A percentile compares a stretch with the other conserved stretches of the same genome.
phyloP scores from a whole-genome alignment of 106 monocot species.

The Dendrobium catenatum region DNA sequence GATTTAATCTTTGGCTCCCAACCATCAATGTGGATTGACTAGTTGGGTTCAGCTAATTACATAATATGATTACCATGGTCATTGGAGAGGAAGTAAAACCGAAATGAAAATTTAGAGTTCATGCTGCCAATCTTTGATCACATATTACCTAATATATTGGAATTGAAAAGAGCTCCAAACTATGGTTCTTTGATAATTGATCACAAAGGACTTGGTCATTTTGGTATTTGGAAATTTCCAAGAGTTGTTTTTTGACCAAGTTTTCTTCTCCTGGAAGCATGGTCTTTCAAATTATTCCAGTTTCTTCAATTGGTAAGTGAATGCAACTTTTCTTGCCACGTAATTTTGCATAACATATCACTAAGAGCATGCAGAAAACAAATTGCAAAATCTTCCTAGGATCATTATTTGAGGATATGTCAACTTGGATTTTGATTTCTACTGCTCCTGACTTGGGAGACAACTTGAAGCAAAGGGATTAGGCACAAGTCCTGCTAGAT shows the following conservation, averaged over 20 bases:
- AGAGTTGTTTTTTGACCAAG: conserved; percentile 29
- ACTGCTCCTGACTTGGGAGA: conserved; percentile 22
- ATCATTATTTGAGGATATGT: conserved; percentile 23
- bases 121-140: too few relatives aligned
- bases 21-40: too few relatives aligned
- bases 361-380: conserved; percentile 7
- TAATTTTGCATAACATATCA: conserved; percentile 2
- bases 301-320: conserved; percentile 31
- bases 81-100: too few relatives aligned
- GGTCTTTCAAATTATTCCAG: conserved; percentile 53
- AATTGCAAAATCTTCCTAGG: conserved; percentile 3
- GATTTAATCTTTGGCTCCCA: too few relatives aligned
- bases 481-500: conserved; percentile 13
- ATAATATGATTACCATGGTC: too few relatives aligned
- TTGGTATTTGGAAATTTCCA: conserved; percentile 37
- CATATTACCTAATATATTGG: too few relatives aligned
- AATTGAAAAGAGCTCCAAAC: too few relatives aligned
- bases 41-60: too few relatives aligned
- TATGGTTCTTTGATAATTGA: too few relatives aligned
- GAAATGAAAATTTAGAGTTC: too few relatives aligned
- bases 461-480: conserved; percentile 20
- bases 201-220: too few relatives aligned
- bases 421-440: conserved; percentile 58
- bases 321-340: neutral
- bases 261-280: conserved; percentile 38